Percentiles rank a stretch among this genome's conserved stretches.
phyloP scores from a whole-genome alignment of 2,329 filamentous ascomycete species.

The Dothideomycetidae sp. region DNA sequence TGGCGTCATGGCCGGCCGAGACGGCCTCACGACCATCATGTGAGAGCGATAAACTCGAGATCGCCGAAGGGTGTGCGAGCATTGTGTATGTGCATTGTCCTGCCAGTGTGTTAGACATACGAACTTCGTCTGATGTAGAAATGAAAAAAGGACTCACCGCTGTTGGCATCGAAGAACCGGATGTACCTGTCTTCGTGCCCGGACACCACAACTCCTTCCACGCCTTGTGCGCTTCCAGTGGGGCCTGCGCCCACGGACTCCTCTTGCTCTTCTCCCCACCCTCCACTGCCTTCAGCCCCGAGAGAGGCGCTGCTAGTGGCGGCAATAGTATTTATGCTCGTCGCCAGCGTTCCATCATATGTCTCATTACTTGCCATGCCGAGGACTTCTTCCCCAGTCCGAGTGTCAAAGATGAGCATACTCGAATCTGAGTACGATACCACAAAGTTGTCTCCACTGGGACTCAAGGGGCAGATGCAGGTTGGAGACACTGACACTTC shows the following conservation, averaged over 20 bases:
- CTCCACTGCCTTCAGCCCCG: slow-evolving; percentile 58
- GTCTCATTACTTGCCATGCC: slow-evolving; percentile 90
- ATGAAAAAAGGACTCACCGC: slow-evolving; percentile 55
- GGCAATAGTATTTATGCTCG: slow-evolving; percentile 78
- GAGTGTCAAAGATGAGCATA: slow-evolving; percentile 82
- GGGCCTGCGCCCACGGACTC: slow-evolving; percentile 63
- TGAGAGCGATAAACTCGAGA: slow-evolving; percentile 80
- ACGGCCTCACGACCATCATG: slow-evolving; percentile 90
- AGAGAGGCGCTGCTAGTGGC: slow-evolving; percentile 52
- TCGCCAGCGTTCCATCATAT: slow-evolving; percentile 73
- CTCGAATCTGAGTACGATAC: slow-evolving; percentile 85
- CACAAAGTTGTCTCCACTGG: slow-evolving; percentile 74
- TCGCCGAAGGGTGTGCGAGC: slow-evolving; percentile 88
- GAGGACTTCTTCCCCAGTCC: slow-evolving; percentile 79
- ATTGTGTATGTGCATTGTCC: slow-evolving; percentile 99
- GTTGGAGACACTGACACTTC: slow-evolving; percentile 54
- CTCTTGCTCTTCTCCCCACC: slow-evolving; percentile 55
- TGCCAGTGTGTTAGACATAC: slow-evolving; percentile 33
- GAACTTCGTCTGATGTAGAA: too few relatives aligned
- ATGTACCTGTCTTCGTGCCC: slow-evolving; percentile 95
- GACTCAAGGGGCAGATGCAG: slow-evolving; percentile 78
- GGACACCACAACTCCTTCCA: slow-evolving; percentile 88
- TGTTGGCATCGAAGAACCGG: slow-evolving; percentile 95
- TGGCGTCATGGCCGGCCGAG: slow-evolving; percentile 89
- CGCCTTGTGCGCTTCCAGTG: slow-evolving; percentile 58